phyloP scores from a whole-genome alignment of 495 filamentous ascomycete genomes.

The Rhizodiscina lignyota region DNA sequence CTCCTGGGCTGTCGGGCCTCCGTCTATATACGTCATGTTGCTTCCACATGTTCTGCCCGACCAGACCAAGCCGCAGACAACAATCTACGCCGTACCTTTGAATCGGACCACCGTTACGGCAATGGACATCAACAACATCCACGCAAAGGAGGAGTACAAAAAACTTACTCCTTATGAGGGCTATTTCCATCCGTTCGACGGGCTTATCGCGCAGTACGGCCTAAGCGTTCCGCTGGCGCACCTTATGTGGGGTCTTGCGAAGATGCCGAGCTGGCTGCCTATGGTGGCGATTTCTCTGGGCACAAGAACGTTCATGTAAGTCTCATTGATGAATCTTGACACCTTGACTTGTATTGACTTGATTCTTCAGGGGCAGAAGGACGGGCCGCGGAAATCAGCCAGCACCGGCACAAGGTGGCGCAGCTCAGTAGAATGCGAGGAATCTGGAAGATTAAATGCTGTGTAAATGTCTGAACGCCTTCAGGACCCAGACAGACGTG shows the following conservation, averaged over 20 bases:
- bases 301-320: constrained; percentile 78
- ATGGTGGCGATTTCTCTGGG: constrained; percentile 74
- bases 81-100: constrained; percentile 18
- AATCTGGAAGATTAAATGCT: too few relatives aligned
- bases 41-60: constrained; percentile 40
- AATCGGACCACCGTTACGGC: constrained; percentile 20
- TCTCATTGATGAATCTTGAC: constrained; percentile 5
- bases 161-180: constrained; percentile 46
- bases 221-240: constrained; percentile 54
- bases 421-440: too few relatives aligned
- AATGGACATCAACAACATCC: constrained; percentile 27
- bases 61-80: constrained; percentile 21
- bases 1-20: constrained; percentile 55
- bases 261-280: constrained; percentile 50
- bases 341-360: background rate
- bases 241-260: constrained; percentile 37
- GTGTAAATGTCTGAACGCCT: too few relatives aligned
- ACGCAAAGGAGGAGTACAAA: constrained; percentile 43
- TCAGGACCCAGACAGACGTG: too few relatives aligned
- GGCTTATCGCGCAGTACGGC: constrained; percentile 46
- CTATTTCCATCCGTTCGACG: constrained; percentile 65
- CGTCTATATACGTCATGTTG: constrained; percentile 55
- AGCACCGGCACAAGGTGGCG: background rate
- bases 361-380: background rate
- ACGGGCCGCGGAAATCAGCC: background rate